Base-by-base conservation (phyloP, 139 green algal species). In the Eudorina sp. region DNA sequence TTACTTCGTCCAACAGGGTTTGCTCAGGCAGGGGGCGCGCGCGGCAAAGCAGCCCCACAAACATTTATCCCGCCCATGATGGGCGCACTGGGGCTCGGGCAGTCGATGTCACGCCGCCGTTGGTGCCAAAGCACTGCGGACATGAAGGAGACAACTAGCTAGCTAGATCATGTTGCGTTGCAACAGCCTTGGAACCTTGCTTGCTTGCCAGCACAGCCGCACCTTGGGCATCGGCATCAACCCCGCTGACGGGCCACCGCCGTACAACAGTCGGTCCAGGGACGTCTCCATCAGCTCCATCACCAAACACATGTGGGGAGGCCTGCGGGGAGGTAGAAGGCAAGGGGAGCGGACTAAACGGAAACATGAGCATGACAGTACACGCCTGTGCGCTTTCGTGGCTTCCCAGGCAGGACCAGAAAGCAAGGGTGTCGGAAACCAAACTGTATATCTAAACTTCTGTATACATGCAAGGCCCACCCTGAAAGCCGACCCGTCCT, bases 261-360 rank as follows among this genome's bases (percentile, higher is more conserved):
- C 76, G 51, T 69, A 48, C 34, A 84, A 3, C 3, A 84, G 53
- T 23, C 45, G 53, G 19, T 84, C 76, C 76, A 84, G 53, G 53
- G n/a, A 53, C 34, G 36, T 53, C 16, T 84, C 76, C 76, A 84
- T 84, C 51, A 68, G 76, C 76, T 84, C 76, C 76, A 84, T 69
- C 51, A 84, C 76, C 51, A 72, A 53, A 16, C 46, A 68, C 46
- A 68, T 46, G n/a, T 60, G 74, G 1, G 74, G 74, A 13, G 74
- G 74, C 34, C 74, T 83, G 48, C n/a, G 0, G 19, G 45, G 69
- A 34, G 38, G 40, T 34, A 18, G 34, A 38, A 38, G 3, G 36
- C 5, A 38, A 21, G 38, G 18, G 69, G n/a, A n/a, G n/a, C n/a
- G n/a, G n/a, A n/a, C n/a, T n/a, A n/a, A n/a, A n/a, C n/a, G n/a